These are phyloP conservation scores for Oenanthe sinensis DNA, from an alignment of 129 eudicot genomes.

Conservation along the genomic window DNA sequence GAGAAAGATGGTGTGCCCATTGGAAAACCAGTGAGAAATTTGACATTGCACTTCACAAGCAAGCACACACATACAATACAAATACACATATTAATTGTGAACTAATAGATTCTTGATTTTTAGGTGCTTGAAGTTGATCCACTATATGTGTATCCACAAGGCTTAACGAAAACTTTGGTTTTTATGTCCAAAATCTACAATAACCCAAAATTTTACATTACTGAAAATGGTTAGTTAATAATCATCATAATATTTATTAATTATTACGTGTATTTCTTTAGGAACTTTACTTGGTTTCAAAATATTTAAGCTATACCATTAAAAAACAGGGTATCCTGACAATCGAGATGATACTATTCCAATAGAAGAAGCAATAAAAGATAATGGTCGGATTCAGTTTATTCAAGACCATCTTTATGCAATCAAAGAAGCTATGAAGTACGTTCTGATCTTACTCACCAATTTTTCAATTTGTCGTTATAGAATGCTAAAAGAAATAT, in stretches of 20 bases:
- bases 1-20: conserved; percentile 6
- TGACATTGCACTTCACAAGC: not conserved
- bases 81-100: not conserved
- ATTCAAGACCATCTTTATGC: conserved; percentile 5
- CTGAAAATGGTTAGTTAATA: conserved; percentile 6
- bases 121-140: not conserved
- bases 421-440: not conserved
- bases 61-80: not conserved
- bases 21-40: conserved; percentile 6
- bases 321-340: not conserved
- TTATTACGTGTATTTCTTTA: not conserved
- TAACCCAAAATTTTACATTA: conserved; percentile 5
- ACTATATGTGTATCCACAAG: not conserved
- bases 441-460: not conserved
- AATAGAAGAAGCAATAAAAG: not conserved
- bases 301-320: too few species aligned
- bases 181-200: not conserved
- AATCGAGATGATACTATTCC: conserved; percentile 10
- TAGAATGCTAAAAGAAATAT: not conserved
- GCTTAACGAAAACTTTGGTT: not conserved
- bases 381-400: not conserved
- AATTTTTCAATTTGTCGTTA: too few species aligned
- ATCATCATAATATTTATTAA: not conserved
- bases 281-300: not conserved
- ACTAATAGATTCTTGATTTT: not conserved